phyloP scores from a whole-genome alignment of 1,284 basidiomycete genomes.

The Ganoderma sinense region DNA sequence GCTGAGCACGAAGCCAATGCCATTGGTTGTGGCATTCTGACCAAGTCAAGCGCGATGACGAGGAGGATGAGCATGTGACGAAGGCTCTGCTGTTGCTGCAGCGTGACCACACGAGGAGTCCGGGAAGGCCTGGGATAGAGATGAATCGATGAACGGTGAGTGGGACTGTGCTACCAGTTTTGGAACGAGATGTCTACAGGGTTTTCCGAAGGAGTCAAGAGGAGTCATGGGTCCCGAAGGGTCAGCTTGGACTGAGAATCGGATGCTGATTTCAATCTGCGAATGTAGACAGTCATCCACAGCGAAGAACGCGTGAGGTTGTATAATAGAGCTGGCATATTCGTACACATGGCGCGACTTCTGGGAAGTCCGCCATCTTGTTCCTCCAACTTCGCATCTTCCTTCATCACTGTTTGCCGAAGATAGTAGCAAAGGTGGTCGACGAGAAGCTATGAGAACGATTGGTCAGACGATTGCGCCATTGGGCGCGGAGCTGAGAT shows the following conservation, averaged over 20 bases:
- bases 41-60: background rate
- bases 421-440: slow-evolving; percentile 58
- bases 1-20: too few relatives aligned
- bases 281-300: background rate
- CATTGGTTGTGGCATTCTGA: background rate
- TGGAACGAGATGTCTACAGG: too few relatives aligned
- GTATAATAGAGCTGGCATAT: background rate
- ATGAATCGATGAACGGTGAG: background rate
- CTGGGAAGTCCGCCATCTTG: too few relatives aligned
- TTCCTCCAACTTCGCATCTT: background rate
- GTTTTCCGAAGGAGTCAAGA: too few relatives aligned
- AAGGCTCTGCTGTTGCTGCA: too few relatives aligned
- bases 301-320: background rate
- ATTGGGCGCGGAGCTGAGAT: background rate
- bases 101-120: background rate
- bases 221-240: too few relatives aligned
- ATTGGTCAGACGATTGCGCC: background rate
- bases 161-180: too few relatives aligned
- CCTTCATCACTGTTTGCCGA: slow-evolving; percentile 35
- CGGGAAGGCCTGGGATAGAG: background rate
- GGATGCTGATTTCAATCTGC: background rate
- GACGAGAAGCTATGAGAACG: slow-evolving; percentile 45
- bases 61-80: background rate
- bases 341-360: background rate
- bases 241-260: background rate